Conservation (phyloP, 176 grass and related monocot genomes). For the Alopecurus myosuroides region DNA sequence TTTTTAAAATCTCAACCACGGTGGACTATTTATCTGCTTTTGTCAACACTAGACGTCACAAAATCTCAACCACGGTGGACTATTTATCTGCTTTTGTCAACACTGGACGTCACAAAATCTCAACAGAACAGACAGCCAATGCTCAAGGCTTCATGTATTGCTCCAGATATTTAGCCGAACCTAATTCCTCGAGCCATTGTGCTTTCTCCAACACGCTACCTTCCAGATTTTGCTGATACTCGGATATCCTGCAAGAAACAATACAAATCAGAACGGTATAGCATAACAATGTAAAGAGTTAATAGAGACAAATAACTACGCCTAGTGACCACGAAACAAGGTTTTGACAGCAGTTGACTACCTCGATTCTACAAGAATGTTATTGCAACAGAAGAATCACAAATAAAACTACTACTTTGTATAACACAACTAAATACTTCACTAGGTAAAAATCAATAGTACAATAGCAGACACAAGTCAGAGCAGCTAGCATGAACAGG, state of each 20-base stretch:
- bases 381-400: not conserved
- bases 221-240: conserved; percentile 61
- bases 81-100: not conserved
- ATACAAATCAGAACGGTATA: not conserved
- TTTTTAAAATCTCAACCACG: not conserved
- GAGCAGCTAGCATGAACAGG: not conserved
- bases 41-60: not conserved
- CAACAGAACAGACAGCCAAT: not conserved
- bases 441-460: not conserved
- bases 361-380: not conserved
- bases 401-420: not conserved
- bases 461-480: not conserved
- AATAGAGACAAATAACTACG: not conserved
- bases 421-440: not conserved
- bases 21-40: not conserved
- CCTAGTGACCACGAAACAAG: not conserved
- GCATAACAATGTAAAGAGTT: not conserved
- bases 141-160: conserved; percentile 39
- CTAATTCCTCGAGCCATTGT: conserved; percentile 61
- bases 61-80: not conserved
- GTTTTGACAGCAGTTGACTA: not conserved
- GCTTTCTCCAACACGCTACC: conserved; percentile 68
- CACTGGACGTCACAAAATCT: not conserved
- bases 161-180: conserved; percentile 56
- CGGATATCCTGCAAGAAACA: conserved; percentile 32